A percentile compares a stretch with the other conserved stretches of the same genome.
phyloP scores from a whole-genome alignment of 805 yeast species.

The Pichia membranifaciens region DNA sequence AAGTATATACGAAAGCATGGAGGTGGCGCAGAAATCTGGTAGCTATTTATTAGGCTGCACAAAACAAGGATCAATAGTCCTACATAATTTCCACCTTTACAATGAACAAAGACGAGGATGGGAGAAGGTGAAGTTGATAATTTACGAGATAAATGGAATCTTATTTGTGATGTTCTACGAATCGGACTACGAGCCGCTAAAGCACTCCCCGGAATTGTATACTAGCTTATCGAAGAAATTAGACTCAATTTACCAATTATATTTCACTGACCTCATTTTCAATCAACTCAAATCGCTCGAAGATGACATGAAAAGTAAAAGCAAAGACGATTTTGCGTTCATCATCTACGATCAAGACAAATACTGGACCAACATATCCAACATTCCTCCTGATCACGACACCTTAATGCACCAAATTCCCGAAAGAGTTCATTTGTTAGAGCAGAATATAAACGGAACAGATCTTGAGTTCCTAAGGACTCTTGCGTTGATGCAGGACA shows the following conservation, averaged over 20 bases:
- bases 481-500: slow-evolving; percentile 9
- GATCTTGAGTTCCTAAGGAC: neutral
- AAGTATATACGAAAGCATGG: slow-evolving; percentile 10
- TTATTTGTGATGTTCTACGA: slow-evolving; percentile 22
- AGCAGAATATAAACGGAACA: neutral
- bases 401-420: slow-evolving; percentile 9
- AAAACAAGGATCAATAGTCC: slow-evolving; percentile 16
- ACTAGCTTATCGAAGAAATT: slow-evolving; percentile 16
- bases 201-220: slow-evolving; percentile 7
- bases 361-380: slow-evolving; percentile 25
- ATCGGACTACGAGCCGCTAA: slow-evolving; percentile 1
- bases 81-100: slow-evolving; percentile 15
- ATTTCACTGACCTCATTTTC: slow-evolving; percentile 24
- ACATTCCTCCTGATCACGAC: slow-evolving; percentile 20
- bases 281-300: slow-evolving; percentile 23
- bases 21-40: slow-evolving; percentile 18
- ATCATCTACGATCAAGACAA: slow-evolving; percentile 19
- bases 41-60: slow-evolving; percentile 24
- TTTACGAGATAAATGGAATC: slow-evolving; percentile 30
- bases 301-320: slow-evolving; percentile 11
- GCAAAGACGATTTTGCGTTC: slow-evolving; percentile 20
- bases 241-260: slow-evolving; percentile 19
- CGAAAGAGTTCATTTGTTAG: slow-evolving; percentile 1
- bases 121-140: slow-evolving; percentile 16
- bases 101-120: slow-evolving; percentile 2